Percentiles rank a stretch among this genome's conserved stretches.
phyloP scores from a whole-genome alignment of 371 early-diverging fungal genomes.

The Entomophthora muscae region DNA sequence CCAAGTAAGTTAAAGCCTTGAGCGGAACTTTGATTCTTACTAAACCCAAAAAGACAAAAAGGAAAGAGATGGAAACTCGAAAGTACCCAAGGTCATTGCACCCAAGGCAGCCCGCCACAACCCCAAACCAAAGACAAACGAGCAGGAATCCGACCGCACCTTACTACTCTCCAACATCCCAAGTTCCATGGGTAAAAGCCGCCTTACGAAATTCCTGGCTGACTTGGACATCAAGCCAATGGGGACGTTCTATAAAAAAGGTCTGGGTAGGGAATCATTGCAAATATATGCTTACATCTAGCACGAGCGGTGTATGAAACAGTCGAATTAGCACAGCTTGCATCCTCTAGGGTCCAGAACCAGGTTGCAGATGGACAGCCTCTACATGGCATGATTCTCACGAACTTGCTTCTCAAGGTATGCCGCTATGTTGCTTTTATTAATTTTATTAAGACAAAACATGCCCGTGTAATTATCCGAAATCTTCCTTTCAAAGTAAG shows the following conservation, averaged over 20 bases:
- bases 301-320: conserved; percentile 5
- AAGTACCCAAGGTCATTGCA: not conserved
- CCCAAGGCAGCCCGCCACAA: not conserved
- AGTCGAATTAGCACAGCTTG: conserved; percentile 7
- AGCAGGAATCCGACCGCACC: not conserved
- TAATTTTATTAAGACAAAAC: conserved; percentile 16
- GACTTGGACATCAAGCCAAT: not conserved
- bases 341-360: not conserved
- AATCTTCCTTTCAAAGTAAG: conserved; percentile 65
- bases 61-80: not conserved
- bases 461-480: conserved; percentile 69
- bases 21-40: not conserved
- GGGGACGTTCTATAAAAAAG: not conserved
- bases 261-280: not conserved
- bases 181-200: not conserved
- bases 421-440: conserved; percentile 7
- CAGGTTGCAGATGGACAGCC: conserved; percentile 5
- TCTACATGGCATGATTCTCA: conserved; percentile 11
- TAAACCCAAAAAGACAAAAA: not conserved
- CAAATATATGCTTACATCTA: not conserved
- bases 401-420: not conserved
- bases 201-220: not conserved
- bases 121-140: conserved; percentile 14
- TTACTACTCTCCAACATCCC: not conserved
- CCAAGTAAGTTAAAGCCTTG: conserved; percentile 11